Conservation (phyloP, 2,329 filamentous ascomycete species). For the Bipolaris oryzae region DNA sequence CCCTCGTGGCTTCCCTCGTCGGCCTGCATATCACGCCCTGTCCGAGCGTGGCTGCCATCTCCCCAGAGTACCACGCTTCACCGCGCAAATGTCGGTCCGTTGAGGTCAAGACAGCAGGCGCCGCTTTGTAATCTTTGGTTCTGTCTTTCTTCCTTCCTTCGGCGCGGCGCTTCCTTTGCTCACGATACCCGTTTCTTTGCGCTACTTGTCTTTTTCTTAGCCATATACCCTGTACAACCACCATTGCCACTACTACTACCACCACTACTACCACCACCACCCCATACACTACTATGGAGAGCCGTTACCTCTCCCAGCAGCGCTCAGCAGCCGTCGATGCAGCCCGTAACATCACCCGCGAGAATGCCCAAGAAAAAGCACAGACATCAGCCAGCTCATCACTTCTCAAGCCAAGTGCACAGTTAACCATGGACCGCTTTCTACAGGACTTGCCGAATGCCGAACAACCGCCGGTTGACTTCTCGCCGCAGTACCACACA, state of each 20-base stretch:
- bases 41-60: constrained; percentile 29
- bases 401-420: constrained; percentile 46
- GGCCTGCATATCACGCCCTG: constrained; percentile 33
- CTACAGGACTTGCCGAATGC: constrained; percentile 52
- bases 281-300: constrained; percentile 34
- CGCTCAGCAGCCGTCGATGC: constrained; percentile 27
- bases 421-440: constrained; percentile 52
- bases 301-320: constrained; percentile 28
- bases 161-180: constrained; percentile 12
- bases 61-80: constrained; percentile 34
- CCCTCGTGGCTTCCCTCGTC: constrained; percentile 24
- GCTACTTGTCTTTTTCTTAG: constrained; percentile 21
- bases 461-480: constrained; percentile 47
- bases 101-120: constrained; percentile 24
- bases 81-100: constrained; percentile 37
- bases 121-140: constrained; percentile 11
- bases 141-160: constrained; percentile 9
- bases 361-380: constrained; percentile 17
- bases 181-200: constrained; percentile 17
- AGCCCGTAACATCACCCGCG: constrained; percentile 21
- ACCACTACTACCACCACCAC: constrained; percentile 8
- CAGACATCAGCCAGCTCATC: constrained; percentile 34
- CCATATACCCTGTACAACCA: constrained; percentile 42
- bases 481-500: constrained; percentile 50
- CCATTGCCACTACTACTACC: constrained; percentile 19